Evolutionary conservation across 148 eudicot species (phyloP).

Genomic region (Nepenthes gracilis): DNA sequence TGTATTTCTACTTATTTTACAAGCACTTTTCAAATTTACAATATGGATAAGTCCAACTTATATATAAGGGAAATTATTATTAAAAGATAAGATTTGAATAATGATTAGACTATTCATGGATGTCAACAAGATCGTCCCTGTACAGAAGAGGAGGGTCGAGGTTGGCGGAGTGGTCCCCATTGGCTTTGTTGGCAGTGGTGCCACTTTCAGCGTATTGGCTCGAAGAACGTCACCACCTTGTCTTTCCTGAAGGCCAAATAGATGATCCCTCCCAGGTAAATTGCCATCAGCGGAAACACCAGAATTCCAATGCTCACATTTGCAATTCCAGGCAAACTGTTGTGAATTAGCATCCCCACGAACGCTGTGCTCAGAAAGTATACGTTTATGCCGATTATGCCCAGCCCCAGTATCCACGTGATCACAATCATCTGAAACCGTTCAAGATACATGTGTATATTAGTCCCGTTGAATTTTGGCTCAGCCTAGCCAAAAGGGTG

Average conservation of each 20-base stretch:
- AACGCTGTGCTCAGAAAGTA: conserved; percentile 63
- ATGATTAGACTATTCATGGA: neutral
- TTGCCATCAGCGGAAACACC: conserved; percentile 68
- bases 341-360: conserved; percentile 8
- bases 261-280: conserved; percentile 41
- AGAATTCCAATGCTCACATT: conserved; percentile 55
- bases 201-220: conserved; percentile 14
- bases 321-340: conserved; percentile 44
- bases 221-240: conserved; percentile 42
- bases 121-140: conserved; percentile 49
- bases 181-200: neutral
- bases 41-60: neutral
- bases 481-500: too few relatives aligned
- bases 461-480: too few relatives aligned
- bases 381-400: conserved; percentile 75
- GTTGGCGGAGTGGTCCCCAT: neutral
- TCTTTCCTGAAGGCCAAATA: conserved; percentile 75
- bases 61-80: neutral
- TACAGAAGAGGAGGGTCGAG: conserved; percentile 13
- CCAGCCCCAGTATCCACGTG: conserved; percentile 74
- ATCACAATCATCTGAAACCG: conserved; percentile 44
- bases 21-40: neutral
- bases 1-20: too few relatives aligned
- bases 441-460: too few relatives aligned
- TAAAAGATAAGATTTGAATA: conserved; percentile 8